Conservation (phyloP, 2,329 filamentous ascomycete genomes). For the Tolypocladium tundrense region DNA sequence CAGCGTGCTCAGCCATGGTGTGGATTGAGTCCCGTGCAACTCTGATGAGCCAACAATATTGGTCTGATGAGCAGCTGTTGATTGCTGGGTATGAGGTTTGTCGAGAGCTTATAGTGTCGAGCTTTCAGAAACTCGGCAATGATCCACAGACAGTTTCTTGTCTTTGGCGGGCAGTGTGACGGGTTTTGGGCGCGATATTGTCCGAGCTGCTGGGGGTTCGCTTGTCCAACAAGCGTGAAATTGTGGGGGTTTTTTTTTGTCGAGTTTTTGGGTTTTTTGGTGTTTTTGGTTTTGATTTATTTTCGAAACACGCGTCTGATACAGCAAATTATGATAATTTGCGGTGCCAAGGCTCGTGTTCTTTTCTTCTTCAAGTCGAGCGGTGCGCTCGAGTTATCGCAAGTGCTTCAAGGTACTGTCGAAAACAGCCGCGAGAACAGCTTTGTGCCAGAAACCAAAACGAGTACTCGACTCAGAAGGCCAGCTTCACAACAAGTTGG, state of each 20-base stretch:
- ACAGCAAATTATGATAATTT: neutral
- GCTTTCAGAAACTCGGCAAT: neutral
- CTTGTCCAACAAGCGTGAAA: neutral
- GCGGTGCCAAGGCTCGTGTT: neutral
- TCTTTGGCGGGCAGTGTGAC: too few species aligned
- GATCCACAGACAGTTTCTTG: neutral
- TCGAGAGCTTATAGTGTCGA: neutral
- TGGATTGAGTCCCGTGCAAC: neutral
- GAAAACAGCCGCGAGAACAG: neutral
- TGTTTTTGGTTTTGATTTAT: too few species aligned
- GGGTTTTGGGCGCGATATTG: neutral
- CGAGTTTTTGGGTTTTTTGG: too few species aligned
- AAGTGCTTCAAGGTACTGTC: neutral
- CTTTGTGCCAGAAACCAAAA: neutral
- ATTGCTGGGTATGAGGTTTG: neutral
- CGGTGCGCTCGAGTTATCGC: neutral
- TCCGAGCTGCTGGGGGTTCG: neutral
- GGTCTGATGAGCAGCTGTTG: neutral
- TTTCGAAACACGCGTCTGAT: neutral
- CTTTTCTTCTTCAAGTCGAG: neutral
- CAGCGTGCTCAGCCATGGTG: conserved; percentile 7
- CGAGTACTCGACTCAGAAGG: neutral
- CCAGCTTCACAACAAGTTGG: neutral
- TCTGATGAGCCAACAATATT: too few species aligned
- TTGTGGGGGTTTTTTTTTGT: too few species aligned